Percentiles rank a stretch among this genome's conserved stretches.
phyloP scores from a whole-genome alignment of 2,329 filamentous ascomycete genomes.

The Neopestalotiopsis clavispora region DNA sequence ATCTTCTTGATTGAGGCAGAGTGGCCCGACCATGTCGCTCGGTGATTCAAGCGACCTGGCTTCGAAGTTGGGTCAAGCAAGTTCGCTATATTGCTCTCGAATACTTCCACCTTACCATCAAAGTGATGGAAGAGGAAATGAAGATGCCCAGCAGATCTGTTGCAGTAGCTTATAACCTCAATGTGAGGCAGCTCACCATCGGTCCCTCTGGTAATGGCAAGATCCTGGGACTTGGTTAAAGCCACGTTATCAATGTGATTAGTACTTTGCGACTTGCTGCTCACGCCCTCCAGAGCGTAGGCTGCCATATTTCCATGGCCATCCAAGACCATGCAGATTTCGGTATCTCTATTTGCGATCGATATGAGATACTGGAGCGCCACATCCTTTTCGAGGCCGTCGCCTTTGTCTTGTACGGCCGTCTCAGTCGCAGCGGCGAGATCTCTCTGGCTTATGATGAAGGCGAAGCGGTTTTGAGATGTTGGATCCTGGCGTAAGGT shows the following conservation, averaged over 20 bases:
- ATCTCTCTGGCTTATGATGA: slow-evolving; percentile 82
- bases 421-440: slow-evolving; percentile 79
- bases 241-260: slow-evolving; percentile 84
- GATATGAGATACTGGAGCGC: slow-evolving; percentile 85
- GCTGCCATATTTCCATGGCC: slow-evolving; percentile 85
- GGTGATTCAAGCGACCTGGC: slow-evolving; percentile 63
- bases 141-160: slow-evolving; percentile 66
- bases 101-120: slow-evolving; percentile 82
- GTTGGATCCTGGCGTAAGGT: slow-evolving; percentile 21
- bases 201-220: slow-evolving; percentile 49
- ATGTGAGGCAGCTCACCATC: slow-evolving; percentile 50
- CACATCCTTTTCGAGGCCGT: slow-evolving; percentile 65
- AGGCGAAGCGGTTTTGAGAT: slow-evolving; percentile 66
- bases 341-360: slow-evolving; percentile 82
- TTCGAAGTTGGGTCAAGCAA: slow-evolving; percentile 76
- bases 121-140: slow-evolving; percentile 83
- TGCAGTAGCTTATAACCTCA: slow-evolving; percentile 76
- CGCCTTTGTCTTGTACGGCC: slow-evolving; percentile 67
- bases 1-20: slow-evolving; percentile 82
- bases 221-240: slow-evolving; percentile 67
- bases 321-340: slow-evolving; percentile 87
- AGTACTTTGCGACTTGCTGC: slow-evolving; percentile 68
- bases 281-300: slow-evolving; percentile 89
- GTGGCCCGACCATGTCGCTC: slow-evolving; percentile 83
- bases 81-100: slow-evolving; percentile 77